Percentiles rank a stretch among this genome's conserved stretches.
Evolutionary conservation across 148 eudicot species (phyloP).

Genomic region (Dianthus caryophyllus): DNA sequence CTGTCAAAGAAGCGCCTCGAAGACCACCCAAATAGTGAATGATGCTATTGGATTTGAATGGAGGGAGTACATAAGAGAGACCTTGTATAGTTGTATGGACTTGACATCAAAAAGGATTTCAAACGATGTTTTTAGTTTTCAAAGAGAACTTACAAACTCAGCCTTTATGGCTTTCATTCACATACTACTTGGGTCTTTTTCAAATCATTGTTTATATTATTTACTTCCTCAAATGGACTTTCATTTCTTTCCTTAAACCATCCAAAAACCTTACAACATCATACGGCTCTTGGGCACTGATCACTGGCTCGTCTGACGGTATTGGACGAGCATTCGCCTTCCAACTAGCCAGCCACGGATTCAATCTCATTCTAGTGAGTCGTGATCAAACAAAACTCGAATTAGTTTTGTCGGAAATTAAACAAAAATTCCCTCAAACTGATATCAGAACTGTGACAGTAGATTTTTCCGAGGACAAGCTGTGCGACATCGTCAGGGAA

Average conservation of each 20-base stretch:
- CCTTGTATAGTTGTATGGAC: no score
- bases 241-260: slow-evolving; percentile 37
- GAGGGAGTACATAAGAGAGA: no score
- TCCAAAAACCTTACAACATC: slow-evolving; percentile 43
- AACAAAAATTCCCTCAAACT: slow-evolving; percentile 18
- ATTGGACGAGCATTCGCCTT: slow-evolving; percentile 73
- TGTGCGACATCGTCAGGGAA: neutral
- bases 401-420: slow-evolving; percentile 33
- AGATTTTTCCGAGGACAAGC: slow-evolving; percentile 38
- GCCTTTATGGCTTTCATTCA: slow-evolving; percentile 25
- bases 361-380: slow-evolving; percentile 50
- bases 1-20: no score
- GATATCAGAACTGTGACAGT: slow-evolving; percentile 32
- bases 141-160: slow-evolving; percentile 2
- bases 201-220: slow-evolving; percentile 25
- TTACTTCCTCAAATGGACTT: slow-evolving; percentile 40
- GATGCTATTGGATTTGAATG: no score
- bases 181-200: slow-evolving; percentile 41
- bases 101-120: neutral
- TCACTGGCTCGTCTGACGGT: slow-evolving; percentile 82
- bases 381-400: slow-evolving; percentile 34
- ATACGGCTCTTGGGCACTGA: slow-evolving; percentile 70
- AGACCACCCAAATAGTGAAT: no score
- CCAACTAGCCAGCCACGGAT: slow-evolving; percentile 46
- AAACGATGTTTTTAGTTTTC: slow-evolving; percentile 4